Conservation (phyloP, 2,329 filamentous ascomycete genomes). For the Ophiosphaerella korrae region DNA sequence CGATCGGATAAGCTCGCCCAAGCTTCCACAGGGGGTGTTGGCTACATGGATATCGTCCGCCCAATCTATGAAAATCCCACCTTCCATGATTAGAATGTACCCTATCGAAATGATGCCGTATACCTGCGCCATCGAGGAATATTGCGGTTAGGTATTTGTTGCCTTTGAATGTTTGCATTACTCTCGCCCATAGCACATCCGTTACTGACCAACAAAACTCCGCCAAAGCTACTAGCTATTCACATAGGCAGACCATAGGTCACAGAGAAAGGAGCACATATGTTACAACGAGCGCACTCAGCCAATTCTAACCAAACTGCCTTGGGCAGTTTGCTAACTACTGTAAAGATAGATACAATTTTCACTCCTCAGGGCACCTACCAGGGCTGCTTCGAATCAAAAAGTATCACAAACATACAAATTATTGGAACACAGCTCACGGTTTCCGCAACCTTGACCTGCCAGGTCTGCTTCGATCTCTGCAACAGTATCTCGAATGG, state of each 20-base stretch:
- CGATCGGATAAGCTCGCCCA: too few species aligned
- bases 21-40: too few species aligned
- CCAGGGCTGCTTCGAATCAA: background rate
- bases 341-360: background rate
- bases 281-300: background rate
- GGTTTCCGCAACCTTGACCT: background rate
- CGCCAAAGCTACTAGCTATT: background rate
- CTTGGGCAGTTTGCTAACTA: slow-evolving; percentile 5
- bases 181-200: background rate
- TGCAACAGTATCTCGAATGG: background rate
- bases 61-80: too few species aligned
- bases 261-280: background rate
- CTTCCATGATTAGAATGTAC: too few species aligned
- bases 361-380: background rate
- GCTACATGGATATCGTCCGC: too few species aligned
- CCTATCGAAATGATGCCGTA: too few species aligned
- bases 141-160: too few species aligned
- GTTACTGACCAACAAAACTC: background rate
- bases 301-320: slow-evolving; percentile 3
- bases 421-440: background rate
- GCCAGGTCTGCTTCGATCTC: background rate
- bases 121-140: too few species aligned
- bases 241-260: slow-evolving; percentile 1
- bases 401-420: background rate
- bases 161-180: too few species aligned